Conservation (phyloP, 2,329 filamentous ascomycete genomes). For the Lomentospora prolificans region DNA sequence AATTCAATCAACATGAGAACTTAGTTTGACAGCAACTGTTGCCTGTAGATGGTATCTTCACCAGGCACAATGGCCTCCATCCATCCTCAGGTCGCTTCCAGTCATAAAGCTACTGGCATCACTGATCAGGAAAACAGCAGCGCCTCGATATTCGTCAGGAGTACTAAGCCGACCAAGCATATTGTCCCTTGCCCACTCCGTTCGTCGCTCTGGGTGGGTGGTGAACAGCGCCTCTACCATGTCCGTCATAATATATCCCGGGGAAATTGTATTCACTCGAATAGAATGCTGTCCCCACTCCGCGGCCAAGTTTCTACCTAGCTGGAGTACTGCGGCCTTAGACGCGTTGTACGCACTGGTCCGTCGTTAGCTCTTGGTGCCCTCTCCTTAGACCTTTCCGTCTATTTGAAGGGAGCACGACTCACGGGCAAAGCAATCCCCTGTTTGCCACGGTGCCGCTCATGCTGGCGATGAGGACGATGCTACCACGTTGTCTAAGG, state of each 20-base stretch:
- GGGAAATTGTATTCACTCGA: conserved; percentile 71
- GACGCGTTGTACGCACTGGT: conserved; percentile 65
- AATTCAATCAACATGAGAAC: too few species aligned
- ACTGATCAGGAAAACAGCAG: conserved; percentile 64
- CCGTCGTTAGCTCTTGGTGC: neutral
- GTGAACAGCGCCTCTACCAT: conserved; percentile 79
- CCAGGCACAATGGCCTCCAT: conserved; percentile 46
- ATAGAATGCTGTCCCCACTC: conserved; percentile 68
- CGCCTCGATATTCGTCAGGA: conserved; percentile 61
- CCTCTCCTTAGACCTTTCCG: neutral
- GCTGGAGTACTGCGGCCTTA: conserved; percentile 65
- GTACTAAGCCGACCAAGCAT: conserved; percentile 65
- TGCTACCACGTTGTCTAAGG: conserved; percentile 47
- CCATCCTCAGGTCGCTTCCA: conserved; percentile 61
- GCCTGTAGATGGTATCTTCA: neutral
- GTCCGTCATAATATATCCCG: conserved; percentile 69
- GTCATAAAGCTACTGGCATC: conserved; percentile 71
- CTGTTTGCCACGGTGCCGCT: conserved; percentile 57
- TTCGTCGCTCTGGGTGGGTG: conserved; percentile 57
- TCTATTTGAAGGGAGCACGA: conserved; percentile 11
- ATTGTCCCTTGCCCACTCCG: conserved; percentile 72
- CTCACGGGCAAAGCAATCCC: conserved; percentile 49
- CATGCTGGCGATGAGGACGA: conserved; percentile 63
- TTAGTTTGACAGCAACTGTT: too few species aligned
- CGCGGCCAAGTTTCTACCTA: conserved; percentile 58